These are phyloP conservation scores for Paspalum vaginatum DNA, from an alignment of 176 grass and related monocot species.

Conservation along the genomic window DNA sequence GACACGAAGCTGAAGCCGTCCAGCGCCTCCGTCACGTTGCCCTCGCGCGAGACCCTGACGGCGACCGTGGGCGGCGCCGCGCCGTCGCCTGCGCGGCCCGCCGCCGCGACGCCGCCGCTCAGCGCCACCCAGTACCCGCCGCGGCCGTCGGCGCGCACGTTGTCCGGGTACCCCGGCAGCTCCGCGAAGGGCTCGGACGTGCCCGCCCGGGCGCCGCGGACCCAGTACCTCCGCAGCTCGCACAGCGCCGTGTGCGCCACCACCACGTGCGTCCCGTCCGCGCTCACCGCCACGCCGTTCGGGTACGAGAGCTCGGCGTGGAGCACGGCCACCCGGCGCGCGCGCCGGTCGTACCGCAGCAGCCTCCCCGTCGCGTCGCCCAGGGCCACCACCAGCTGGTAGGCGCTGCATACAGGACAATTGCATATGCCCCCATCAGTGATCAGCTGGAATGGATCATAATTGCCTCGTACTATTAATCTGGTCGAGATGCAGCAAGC, in stretches of 20 bases:
- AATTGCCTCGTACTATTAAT: no score
- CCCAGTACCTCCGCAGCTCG: conserved; percentile 65
- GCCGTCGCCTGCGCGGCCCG: not conserved
- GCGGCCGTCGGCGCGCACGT: conserved; percentile 49
- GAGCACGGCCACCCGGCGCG: conserved; percentile 48
- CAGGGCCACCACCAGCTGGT: conserved; percentile 44
- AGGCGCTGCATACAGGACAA: conserved; percentile 48
- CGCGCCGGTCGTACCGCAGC: conserved; percentile 56
- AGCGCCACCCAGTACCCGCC: conserved; percentile 81
- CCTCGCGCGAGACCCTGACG: conserved; percentile 37
- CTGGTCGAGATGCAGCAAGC: no score
- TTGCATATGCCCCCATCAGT: not conserved
- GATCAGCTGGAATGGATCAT: no score
- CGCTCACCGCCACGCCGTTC: conserved; percentile 65
- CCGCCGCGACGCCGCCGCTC: not conserved
- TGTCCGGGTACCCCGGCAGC: conserved; percentile 83
- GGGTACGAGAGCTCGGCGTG: conserved; percentile 58
- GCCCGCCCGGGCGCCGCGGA: conserved; percentile 47
- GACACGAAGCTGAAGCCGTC: conserved; percentile 45
- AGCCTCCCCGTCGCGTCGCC: conserved; percentile 67
- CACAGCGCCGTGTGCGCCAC: conserved; percentile 58
- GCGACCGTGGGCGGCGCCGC: conserved; percentile 38
- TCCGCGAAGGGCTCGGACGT: conserved; percentile 52
- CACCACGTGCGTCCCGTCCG: conserved; percentile 57
- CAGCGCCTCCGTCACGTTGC: conserved; percentile 45